These are phyloP conservation scores for Termitomyces sp. DNA, from an alignment of 768 basidiomycete species.

Conservation along the genomic window DNA sequence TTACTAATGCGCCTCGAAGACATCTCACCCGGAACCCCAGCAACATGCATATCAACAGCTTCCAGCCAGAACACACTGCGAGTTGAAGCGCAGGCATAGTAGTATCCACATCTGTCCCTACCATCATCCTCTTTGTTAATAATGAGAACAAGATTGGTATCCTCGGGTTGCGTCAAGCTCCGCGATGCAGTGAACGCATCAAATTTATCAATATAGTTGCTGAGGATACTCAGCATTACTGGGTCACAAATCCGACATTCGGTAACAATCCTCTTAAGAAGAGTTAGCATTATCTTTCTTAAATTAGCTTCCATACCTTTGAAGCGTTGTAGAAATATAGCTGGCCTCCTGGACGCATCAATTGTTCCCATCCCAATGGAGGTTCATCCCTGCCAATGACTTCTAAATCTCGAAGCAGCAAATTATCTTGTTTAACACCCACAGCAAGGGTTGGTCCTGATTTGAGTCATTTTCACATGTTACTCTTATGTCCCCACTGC, in stretches of 20 bases:
- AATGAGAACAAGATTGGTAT: conserved; percentile 4
- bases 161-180: conserved; percentile 2
- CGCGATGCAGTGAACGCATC: conserved; percentile 1
- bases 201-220: not conserved
- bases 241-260: conserved; percentile 9
- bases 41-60: not conserved
- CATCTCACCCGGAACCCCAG: not conserved
- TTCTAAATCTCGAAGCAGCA: no score
- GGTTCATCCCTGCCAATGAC: conserved; percentile 1
- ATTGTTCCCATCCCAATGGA: conserved; percentile 9
- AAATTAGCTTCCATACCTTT: not conserved
- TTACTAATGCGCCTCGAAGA: conserved; percentile 3
- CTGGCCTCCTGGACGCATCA: conserved; percentile 9
- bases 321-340: conserved; percentile 3
- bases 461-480: not conserved
- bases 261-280: conserved; percentile 3
- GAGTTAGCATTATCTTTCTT: not conserved
- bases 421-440: no score
- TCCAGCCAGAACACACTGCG: conserved; percentile 11
- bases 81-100: conserved; percentile 5
- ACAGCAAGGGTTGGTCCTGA: conserved; percentile 2
- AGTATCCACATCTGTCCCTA: conserved; percentile 11
- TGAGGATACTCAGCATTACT: not conserved
- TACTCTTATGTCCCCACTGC: not conserved
- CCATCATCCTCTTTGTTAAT: not conserved